A percentile compares a stretch with the other conserved stretches of the same genome.
Conservation (phyloP, 805 yeast genomes). For the Deakozyma indianensis region DNA sequence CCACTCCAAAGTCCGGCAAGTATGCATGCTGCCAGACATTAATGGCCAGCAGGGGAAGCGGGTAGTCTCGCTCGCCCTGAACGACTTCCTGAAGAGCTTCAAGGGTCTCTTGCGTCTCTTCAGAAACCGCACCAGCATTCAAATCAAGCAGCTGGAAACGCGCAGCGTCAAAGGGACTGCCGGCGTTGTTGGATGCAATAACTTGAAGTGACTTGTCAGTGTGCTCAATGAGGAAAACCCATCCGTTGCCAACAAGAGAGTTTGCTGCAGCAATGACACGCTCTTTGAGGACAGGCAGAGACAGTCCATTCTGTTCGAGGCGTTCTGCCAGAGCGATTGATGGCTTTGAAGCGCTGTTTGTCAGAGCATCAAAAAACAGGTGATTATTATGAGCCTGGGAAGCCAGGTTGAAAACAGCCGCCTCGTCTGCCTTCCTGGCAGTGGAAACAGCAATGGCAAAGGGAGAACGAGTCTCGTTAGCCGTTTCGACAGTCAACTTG, state of each 20-base stretch:
- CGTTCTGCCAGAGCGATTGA: conserved; percentile 21
- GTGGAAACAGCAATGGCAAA: conserved; percentile 50
- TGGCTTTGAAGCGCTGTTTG: conserved; percentile 13
- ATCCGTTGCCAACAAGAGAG: conserved; percentile 77
- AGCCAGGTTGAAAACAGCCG: conserved; percentile 71
- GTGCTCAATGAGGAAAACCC: conserved; percentile 73
- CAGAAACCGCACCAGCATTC: conserved; percentile 48
- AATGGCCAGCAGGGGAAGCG: conserved; percentile 59
- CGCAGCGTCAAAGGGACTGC: conserved; percentile 55
- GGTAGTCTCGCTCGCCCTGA: conserved; percentile 15
- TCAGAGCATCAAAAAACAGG: conserved; percentile 58
- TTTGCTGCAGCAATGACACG: conserved; percentile 54
- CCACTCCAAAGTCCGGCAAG: conserved; percentile 66
- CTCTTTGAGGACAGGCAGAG: conserved; percentile 59
- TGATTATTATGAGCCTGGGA: conserved; percentile 90
- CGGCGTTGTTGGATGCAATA: conserved; percentile 78
- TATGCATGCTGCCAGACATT: conserved; percentile 89
- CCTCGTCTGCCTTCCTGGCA: conserved; percentile 49
- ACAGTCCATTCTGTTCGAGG: conserved; percentile 55
- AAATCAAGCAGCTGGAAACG: conserved; percentile 58
- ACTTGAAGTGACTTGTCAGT: conserved; percentile 37
- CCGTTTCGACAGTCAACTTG: conserved; percentile 63
- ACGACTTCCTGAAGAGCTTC: conserved; percentile 27
- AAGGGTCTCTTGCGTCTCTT: conserved; percentile 36
- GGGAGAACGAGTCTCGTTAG: conserved; percentile 61